Evolutionary conservation across 306 rosid species (phyloP).

Genomic region (Mucuna pruriens): DNA sequence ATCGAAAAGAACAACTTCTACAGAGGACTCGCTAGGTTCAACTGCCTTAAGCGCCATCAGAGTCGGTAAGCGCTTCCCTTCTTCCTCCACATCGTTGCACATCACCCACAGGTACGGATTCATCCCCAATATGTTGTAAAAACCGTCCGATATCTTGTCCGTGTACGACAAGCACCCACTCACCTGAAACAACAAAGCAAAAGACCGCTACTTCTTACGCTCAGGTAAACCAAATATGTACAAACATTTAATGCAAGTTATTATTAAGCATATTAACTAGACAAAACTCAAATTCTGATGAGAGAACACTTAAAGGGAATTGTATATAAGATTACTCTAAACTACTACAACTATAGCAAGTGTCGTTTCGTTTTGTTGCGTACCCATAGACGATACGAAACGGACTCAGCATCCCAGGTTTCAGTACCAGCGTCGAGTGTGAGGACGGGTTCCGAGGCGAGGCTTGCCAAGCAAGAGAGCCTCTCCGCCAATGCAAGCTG

Average conservation of each 20-base stretch:
- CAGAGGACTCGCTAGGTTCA: slow-evolving; percentile 68
- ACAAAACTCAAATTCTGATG: too few species aligned
- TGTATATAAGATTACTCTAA: too few species aligned
- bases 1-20: slow-evolving; percentile 87
- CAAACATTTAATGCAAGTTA: too few species aligned
- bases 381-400: slow-evolving; percentile 97
- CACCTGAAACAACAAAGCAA: slow-evolving; percentile 57
- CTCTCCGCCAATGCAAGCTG: slow-evolving; percentile 69
- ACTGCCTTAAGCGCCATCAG: slow-evolving; percentile 76
- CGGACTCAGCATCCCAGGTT: slow-evolving; percentile 69
- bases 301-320: too few species aligned
- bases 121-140: slow-evolving; percentile 95
- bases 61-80: slow-evolving; percentile 73
- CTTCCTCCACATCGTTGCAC: slow-evolving; percentile 84
- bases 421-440: slow-evolving; percentile 52
- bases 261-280: too few species aligned
- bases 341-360: background rate
- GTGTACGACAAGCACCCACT: slow-evolving; percentile 95
- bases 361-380: slow-evolving; percentile 11
- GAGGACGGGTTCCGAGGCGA: slow-evolving; percentile 62
- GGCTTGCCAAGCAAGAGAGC: slow-evolving; percentile 62
- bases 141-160: slow-evolving; percentile 91
- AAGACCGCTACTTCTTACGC: too few species aligned
- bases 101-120: slow-evolving; percentile 93
- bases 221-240: too few species aligned